A percentile compares a stretch with the other conserved stretches of the same genome.
Evolutionary conservation across 108 stramenopile species (phyloP).

Genomic region (Nitzschia sp.): DNA sequence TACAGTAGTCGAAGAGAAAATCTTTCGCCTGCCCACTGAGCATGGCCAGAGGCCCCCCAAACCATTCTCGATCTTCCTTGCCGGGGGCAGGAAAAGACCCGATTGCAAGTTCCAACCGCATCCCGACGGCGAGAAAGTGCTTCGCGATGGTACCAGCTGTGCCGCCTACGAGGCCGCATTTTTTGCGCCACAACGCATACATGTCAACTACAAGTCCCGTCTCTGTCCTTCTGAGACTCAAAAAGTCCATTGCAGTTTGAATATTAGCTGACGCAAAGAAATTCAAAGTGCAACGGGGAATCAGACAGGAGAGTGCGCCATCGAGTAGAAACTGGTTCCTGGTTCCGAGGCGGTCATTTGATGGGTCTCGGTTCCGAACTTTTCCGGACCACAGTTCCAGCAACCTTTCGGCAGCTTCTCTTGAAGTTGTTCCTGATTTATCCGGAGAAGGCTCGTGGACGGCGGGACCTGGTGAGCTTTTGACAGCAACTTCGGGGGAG

Average conservation of each 20-base stretch:
- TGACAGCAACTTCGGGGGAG: no score
- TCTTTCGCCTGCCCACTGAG: slow-evolving; percentile 44
- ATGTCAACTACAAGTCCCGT: slow-evolving; percentile 39
- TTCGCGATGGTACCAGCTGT: slow-evolving; percentile 29
- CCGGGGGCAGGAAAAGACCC: slow-evolving; percentile 13
- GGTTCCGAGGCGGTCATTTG: no score
- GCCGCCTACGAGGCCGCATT: slow-evolving; percentile 28
- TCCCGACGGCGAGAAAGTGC: slow-evolving; percentile 35
- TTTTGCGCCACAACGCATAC: slow-evolving; percentile 33
- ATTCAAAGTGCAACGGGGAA: slow-evolving; percentile 28
- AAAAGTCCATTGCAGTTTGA: slow-evolving; percentile 24
- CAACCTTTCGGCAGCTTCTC: not conserved
- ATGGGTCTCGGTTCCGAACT: not conserved
- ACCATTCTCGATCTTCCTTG: slow-evolving; percentile 25
- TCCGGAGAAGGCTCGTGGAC: no score
- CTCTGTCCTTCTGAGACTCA: slow-evolving; percentile 39
- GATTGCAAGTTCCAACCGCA: slow-evolving; percentile 41
- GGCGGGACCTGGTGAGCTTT: no score
- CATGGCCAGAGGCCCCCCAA: slow-evolving; percentile 29
- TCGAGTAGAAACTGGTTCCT: slow-evolving; percentile 34
- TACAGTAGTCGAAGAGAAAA: slow-evolving; percentile 33
- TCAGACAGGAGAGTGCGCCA: slow-evolving; percentile 39
- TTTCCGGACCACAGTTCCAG: not conserved
- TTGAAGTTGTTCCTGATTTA: no score
- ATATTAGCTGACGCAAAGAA: slow-evolving; percentile 38